phyloP scores from a whole-genome alignment of 805 yeast species.

The Candida dendrica region DNA sequence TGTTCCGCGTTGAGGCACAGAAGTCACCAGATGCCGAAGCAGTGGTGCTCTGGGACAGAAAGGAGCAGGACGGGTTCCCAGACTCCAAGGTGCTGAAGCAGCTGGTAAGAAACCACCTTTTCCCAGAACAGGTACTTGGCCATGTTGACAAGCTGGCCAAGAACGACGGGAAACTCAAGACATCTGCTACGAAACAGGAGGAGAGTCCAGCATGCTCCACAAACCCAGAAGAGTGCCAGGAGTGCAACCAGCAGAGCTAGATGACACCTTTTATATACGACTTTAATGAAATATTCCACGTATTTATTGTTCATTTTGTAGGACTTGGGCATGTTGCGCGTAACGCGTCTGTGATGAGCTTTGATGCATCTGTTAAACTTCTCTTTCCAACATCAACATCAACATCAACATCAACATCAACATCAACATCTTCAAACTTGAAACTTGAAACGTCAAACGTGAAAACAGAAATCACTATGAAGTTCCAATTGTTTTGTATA shows the following conservation, averaged over 20 bases:
- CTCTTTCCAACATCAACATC: too few relatives aligned
- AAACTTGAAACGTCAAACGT: not conserved
- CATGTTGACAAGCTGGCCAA: constrained; percentile 45
- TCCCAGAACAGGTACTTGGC: constrained; percentile 49
- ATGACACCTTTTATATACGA: not conserved
- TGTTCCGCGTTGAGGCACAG: constrained; percentile 52
- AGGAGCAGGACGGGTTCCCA: constrained; percentile 67
- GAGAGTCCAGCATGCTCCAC: not conserved
- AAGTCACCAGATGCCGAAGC: constrained; percentile 24
- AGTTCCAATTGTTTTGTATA: not conserved
- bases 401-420: too few relatives aligned
- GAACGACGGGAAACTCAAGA: constrained; percentile 13
- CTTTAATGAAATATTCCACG: too few relatives aligned
- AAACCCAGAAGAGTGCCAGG: constrained; percentile 6
- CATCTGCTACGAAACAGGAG: not conserved
- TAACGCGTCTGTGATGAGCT: too few relatives aligned
- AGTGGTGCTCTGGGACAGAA: constrained; percentile 54
- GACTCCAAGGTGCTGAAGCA: constrained; percentile 76
- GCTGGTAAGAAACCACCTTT: constrained; percentile 50
- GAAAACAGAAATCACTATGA: not conserved
- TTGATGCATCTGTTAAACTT: too few relatives aligned
- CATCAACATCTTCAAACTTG: too few relatives aligned
- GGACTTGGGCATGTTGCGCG: too few relatives aligned
- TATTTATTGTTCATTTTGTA: too few relatives aligned
- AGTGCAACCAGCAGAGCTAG: constrained; percentile 9